phyloP scores from a whole-genome alignment of 768 basidiomycete species.

The Boletus rubropictus region DNA sequence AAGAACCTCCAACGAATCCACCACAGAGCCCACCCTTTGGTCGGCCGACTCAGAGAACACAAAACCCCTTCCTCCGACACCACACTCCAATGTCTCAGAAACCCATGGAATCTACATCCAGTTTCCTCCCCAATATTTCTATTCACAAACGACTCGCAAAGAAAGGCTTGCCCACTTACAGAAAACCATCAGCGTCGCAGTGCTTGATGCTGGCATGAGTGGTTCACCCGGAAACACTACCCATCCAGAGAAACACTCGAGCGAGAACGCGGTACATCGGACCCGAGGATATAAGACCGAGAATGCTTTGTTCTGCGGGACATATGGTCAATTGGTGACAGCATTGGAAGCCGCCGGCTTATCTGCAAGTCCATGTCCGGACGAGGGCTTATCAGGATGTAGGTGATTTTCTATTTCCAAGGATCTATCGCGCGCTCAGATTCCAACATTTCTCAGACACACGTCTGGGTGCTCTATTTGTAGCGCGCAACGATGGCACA shows the following conservation, averaged over 20 bases:
- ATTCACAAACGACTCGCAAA: slow-evolving; percentile 14
- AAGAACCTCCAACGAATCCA: background rate
- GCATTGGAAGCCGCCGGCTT: slow-evolving; percentile 37
- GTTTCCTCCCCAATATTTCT: slow-evolving; percentile 8
- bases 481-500: slow-evolving; percentile 28
- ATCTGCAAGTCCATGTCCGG: slow-evolving; percentile 29
- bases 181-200: slow-evolving; percentile 33
- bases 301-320: slow-evolving; percentile 37
- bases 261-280: background rate
- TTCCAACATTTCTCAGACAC: slow-evolving; percentile 26
- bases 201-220: slow-evolving; percentile 38
- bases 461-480: slow-evolving; percentile 38
- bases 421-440: background rate
- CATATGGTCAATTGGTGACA: slow-evolving; percentile 38
- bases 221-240: slow-evolving; percentile 20
- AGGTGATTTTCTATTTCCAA: slow-evolving; percentile 3
- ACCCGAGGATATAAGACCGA: slow-evolving; percentile 15
- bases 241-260: background rate
- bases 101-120: slow-evolving; percentile 23
- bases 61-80: slow-evolving; percentile 19
- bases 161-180: slow-evolving; percentile 28
- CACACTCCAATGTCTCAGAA: slow-evolving; percentile 5
- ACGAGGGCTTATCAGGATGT: slow-evolving; percentile 30
- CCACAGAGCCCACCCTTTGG: background rate
- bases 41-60: background rate